Conservation (phyloP, 176 grass and related monocot species). For the Thalia dealbata region DNA sequence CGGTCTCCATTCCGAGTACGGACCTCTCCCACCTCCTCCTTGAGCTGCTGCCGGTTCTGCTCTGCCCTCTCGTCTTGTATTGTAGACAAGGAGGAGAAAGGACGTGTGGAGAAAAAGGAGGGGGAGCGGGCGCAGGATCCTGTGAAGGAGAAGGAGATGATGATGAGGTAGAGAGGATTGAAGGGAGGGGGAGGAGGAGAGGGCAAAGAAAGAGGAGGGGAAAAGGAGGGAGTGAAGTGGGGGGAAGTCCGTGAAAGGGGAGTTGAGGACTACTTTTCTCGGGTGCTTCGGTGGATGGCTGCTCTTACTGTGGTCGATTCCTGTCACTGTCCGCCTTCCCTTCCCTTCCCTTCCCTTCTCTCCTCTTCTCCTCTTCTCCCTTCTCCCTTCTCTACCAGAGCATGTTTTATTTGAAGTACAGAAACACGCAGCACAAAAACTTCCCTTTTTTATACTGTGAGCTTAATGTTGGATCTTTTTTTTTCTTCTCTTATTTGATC, state of each 20-base stretch:
- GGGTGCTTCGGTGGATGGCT: background rate
- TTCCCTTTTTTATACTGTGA: too few relatives aligned
- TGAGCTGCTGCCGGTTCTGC: too few relatives aligned
- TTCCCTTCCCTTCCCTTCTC: too few relatives aligned
- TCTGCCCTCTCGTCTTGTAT: background rate
- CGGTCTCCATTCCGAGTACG: constrained; percentile 12
- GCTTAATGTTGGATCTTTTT: too few relatives aligned
- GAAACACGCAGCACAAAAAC: too few relatives aligned
- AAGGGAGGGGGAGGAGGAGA: background rate
- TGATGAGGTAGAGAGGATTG: too few relatives aligned
- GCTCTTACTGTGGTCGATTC: background rate
- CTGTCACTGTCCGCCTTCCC: background rate
- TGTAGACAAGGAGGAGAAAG: background rate
- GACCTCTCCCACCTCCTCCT: background rate
- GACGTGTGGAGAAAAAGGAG: background rate
- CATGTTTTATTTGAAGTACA: too few relatives aligned
- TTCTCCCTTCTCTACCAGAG: too few relatives aligned
- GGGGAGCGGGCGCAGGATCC: constrained; percentile 20
- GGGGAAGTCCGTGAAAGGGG: background rate
- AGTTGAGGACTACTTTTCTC: background rate
- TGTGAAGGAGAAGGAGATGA: constrained; percentile 27
- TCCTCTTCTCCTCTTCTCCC: too few relatives aligned
- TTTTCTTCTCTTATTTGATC: too few relatives aligned
- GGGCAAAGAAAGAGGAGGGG: constrained; percentile 28
- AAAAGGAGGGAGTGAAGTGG: background rate